Conservation (phyloP, 306 rosid genomes). For the Boehmeria nivea region DNA sequence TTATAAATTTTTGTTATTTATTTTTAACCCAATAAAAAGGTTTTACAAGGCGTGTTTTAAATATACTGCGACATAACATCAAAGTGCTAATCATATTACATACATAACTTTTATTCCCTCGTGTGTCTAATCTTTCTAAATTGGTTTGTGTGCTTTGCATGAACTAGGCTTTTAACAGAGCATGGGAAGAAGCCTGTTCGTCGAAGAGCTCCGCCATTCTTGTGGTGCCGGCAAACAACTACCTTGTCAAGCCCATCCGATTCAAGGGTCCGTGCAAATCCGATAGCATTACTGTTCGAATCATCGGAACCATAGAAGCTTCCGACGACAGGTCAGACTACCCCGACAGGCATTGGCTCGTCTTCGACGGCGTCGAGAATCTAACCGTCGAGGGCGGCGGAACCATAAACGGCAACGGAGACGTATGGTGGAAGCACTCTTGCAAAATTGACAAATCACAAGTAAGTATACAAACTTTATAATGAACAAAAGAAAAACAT, state of each 20-base stretch:
- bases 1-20: too few species aligned
- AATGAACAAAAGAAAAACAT: too few species aligned
- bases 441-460: conserved; percentile 46
- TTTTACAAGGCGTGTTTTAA: too few species aligned
- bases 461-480: too few species aligned
- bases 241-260: conserved; percentile 53
- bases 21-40: too few species aligned
- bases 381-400: conserved; percentile 56
- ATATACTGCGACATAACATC: too few species aligned
- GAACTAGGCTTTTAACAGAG: conserved; percentile 64
- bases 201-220: conserved; percentile 22
- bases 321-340: conserved; percentile 48
- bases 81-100: too few species aligned
- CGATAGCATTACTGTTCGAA: conserved; percentile 29
- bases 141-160: not conserved
- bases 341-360: conserved; percentile 46
- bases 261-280: conserved; percentile 81
- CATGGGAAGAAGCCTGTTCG: conserved; percentile 67
- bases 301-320: conserved; percentile 62
- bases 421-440: conserved; percentile 76
- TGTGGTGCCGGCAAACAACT: conserved; percentile 42
- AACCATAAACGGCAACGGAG: conserved; percentile 69
- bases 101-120: too few species aligned
- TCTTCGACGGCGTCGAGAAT: conserved; percentile 32
- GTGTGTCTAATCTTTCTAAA: too few species aligned